Conservation (phyloP, 495 filamentous ascomycete species). For the Cercophora samala region DNA sequence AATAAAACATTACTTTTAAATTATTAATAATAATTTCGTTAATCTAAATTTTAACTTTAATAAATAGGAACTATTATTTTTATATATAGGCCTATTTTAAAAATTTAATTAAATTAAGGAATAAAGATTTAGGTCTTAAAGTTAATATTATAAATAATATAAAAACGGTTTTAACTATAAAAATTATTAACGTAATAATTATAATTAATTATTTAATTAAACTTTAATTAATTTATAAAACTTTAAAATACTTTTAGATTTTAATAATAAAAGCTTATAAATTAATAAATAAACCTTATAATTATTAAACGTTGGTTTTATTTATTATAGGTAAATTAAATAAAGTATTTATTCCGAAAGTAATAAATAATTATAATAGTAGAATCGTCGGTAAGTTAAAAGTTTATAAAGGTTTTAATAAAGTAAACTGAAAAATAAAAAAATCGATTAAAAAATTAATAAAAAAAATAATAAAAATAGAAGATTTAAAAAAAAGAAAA, state of each 20-base stretch:
- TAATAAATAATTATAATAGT: too few species aligned
- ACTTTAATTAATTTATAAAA: not conserved
- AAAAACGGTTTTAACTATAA: not conserved
- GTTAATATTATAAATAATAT: not conserved
- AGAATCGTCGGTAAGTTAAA: too few species aligned
- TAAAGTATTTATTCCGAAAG: not conserved
- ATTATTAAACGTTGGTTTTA: not conserved
- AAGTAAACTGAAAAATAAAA: not conserved
- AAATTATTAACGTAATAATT: not conserved
- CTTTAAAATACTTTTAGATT: not conserved
- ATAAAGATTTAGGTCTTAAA: too few species aligned
- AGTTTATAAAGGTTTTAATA: not conserved
- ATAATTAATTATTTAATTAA: not conserved
- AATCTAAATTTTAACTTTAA: too few species aligned
- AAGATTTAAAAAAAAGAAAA: not conserved
- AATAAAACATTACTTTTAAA: too few species aligned
- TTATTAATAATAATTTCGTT: too few species aligned
- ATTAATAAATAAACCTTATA: not conserved
- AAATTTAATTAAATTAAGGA: too few species aligned
- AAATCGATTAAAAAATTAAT: too few species aligned
- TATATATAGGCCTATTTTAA: too few species aligned
- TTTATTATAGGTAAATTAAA: not conserved
- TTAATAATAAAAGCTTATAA: slow-evolving; percentile 1
- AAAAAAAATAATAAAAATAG: not conserved
- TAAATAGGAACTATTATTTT: too few species aligned